Conservation (phyloP, 2,329 filamentous ascomycete species). For the Keithomyces neogunnii region DNA sequence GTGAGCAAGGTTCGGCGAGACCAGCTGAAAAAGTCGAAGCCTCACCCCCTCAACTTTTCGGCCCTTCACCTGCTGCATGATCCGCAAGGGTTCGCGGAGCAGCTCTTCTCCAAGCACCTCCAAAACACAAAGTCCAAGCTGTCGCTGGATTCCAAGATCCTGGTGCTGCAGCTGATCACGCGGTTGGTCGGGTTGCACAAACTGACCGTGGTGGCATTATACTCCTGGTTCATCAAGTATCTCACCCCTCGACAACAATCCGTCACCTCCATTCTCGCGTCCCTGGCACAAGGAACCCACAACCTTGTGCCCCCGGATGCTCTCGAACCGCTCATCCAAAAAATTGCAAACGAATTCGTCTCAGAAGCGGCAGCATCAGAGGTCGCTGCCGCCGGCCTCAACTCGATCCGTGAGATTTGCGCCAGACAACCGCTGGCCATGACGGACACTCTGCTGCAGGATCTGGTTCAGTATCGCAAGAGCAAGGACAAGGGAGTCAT, state of each 20-base stretch:
- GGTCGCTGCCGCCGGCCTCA: slow-evolving; percentile 84
- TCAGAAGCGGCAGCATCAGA: slow-evolving; percentile 88
- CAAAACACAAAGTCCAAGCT: slow-evolving; percentile 80
- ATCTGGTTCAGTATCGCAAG: slow-evolving; percentile 91
- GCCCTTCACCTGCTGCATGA: slow-evolving; percentile 90
- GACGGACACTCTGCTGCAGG: slow-evolving; percentile 90
- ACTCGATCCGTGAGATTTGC: slow-evolving; percentile 91
- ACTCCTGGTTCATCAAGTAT: slow-evolving; percentile 94
- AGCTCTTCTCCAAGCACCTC: slow-evolving; percentile 82
- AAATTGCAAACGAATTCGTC: slow-evolving; percentile 98
- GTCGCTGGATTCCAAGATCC: slow-evolving; percentile 77
- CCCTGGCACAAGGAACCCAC: slow-evolving; percentile 84
- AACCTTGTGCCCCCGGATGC: slow-evolving; percentile 86
- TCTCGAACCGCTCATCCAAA: slow-evolving; percentile 81
- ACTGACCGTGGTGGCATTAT: slow-evolving; percentile 79
- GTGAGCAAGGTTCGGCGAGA: slow-evolving; percentile 72
- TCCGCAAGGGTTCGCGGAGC: slow-evolving; percentile 87
- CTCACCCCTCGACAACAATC: slow-evolving; percentile 80
- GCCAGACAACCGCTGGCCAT: slow-evolving; percentile 90
- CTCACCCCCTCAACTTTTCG: slow-evolving; percentile 89
- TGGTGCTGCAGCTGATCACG: slow-evolving; percentile 86
- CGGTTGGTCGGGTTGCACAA: slow-evolving; percentile 89
- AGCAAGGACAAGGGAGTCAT: slow-evolving; percentile 98
- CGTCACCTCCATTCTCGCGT: slow-evolving; percentile 89
- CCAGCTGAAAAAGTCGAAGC: slow-evolving; percentile 80